Evolutionary conservation across 2,329 filamentous ascomycete genomes (phyloP), one percentile per base, ranked within the genome.

Genomic region (Thelonectria discophora): DNA sequence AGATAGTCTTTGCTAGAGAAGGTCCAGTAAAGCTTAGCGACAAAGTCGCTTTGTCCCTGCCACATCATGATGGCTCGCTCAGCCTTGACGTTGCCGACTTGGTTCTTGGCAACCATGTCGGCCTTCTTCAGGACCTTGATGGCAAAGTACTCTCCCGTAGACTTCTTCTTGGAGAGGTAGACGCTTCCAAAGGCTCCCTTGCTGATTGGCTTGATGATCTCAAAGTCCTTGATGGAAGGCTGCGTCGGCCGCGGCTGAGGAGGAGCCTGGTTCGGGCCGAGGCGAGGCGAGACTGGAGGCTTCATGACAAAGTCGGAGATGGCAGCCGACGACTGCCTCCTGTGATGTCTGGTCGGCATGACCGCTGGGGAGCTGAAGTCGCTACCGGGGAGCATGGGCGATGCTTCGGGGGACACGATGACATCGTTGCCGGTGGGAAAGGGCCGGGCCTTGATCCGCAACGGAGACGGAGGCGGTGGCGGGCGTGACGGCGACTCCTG

Each of bases 31-130:
- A 99, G 85, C 80, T 99, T 99, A 24, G 95, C 95, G 60, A 99
- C 95, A 75, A 99, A 99, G 62, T 99, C 95, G 76, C 96, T 99
- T 77, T 98, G 93, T 20, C 95, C 95, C 79, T 99, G 95, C 92
- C 95, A 98, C 95, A 99, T 99, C 95, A 99, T 98, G 74, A 99
- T 99, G 20, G 96, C 96, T 68, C 95, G 88, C 78, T 99, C 95
- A 9, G 96, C 95, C 78, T 99, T 98, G 73, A 99, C 95, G 73
- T 99, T 99, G 69, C 95, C 97, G 69, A 99, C 94, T 75, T 99
- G 95, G 76, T 99, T 99, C 79, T 99, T 99, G 64, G 95, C 95
- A 65, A 99, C 93, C 95, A 99, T 99, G 81, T 99, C 95, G n/a
- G 95, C 94, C 79, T 99, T 99, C 75, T 98, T 98, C 62, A 99